Evolutionary conservation across 306 rosid genomes (phyloP).

Genomic region (Geum urbanum): DNA sequence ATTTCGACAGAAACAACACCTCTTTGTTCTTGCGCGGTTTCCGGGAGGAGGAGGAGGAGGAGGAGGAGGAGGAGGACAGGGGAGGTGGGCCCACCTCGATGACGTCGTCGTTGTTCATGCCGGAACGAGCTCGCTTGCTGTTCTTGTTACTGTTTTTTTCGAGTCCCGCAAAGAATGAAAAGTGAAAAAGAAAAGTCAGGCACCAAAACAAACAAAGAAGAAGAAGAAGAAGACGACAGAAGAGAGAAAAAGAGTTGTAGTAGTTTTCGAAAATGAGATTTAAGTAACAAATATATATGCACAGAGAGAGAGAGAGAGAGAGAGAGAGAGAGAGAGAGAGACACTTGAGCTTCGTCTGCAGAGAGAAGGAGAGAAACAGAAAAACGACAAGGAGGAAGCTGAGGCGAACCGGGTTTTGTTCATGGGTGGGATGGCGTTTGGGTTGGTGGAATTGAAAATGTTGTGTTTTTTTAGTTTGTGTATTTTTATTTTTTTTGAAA

Average conservation of each 20-base stretch:
- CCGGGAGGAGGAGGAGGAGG: too few species aligned
- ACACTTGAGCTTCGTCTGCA: background rate
- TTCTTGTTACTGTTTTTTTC: too few species aligned
- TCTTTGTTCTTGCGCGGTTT: slow-evolving; percentile 2
- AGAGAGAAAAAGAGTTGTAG: too few species aligned
- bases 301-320: background rate
- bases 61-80: too few species aligned
- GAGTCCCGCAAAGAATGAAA: background rate
- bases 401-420: background rate
- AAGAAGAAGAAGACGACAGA: too few species aligned
- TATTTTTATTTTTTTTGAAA: too few species aligned
- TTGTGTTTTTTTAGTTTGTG: too few species aligned
- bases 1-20: background rate
- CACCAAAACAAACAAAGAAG: too few species aligned
- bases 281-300: background rate
- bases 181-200: background rate
- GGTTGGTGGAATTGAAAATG: background rate
- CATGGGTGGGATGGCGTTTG: too few species aligned
- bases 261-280: background rate
- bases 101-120: background rate
- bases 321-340: too few species aligned
- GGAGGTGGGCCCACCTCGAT: background rate
- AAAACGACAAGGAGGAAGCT: too few species aligned
- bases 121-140: background rate
- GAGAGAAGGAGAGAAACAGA: too few species aligned